Evolutionary conservation across 495 filamentous ascomycete species (phyloP), one percentile per base, ranked within the genome.

Genomic region (Penicilliopsis zonata): DNA sequence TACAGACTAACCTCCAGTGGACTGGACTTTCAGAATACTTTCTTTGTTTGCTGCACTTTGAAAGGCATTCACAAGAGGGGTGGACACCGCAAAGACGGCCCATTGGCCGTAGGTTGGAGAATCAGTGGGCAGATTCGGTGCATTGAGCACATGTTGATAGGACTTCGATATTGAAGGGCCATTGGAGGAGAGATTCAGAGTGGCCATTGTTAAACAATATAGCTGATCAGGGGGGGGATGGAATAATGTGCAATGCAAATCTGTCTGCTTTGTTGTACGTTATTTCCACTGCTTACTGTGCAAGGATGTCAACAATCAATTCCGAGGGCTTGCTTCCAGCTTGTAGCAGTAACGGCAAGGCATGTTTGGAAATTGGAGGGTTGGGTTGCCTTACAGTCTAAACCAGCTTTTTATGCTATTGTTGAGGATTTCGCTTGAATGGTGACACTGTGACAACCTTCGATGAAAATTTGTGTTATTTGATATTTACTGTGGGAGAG

Each of bases 21-120:
- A 80, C 48, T 95, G 86, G 22, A 96, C 86, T 57, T 94, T 96
- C 30, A 99, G 58, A 0, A 93, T 74, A 53, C 90, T 96, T 57
- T 95, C 87, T 55, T 94, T 95, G 23, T 74, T 70, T 13, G 73
- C 76, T 27, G 73, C 59, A 51, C 86, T 81, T 37, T 73, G 86
- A 55, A 98, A 98, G 16, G 84, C 86, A 60, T 76, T 94, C 35
- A 82, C 68, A 15, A 98, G 68, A 19, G 90, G 90, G 10, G 87
- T 80, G 34, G 86, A 82, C 26, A 96, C 92, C 19, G 82, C 79
- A 53, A 86, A 94, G 18, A 96, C 60, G 13, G 82, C 92, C 90
- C 90, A 99, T 60, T 83, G 74, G 14, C 66, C 81, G 50, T 79
- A 79, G 6, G 77, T 79, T n/a, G 73, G 61, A 24, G 79, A 67